Evolutionary conservation across 2,329 filamentous ascomycete species (phyloP), one percentile per base, ranked within the genome.

Genomic region (Apiospora arundinis): DNA sequence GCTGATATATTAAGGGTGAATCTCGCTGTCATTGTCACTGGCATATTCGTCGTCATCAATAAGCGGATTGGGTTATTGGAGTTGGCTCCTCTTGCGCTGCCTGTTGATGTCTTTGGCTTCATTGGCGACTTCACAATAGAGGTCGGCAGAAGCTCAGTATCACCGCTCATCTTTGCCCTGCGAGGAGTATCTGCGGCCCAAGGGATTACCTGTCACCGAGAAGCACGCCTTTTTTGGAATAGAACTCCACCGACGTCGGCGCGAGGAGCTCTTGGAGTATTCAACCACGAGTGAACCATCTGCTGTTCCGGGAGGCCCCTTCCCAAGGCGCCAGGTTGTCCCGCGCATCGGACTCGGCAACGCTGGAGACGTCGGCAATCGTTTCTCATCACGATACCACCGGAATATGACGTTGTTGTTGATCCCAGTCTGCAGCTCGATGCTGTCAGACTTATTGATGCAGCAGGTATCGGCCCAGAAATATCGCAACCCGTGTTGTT

Each of bases 341-440:
- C 16, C 28, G 52, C 52, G 52, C 18, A 37, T 40, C 28, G 16
- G 7, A n/a, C 1, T 37, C 28, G 16, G 52, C 18, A 60, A 9
- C 65, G n/a, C 9, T 28, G 8, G 71, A 75, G 25, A 76, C 71
- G 28, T 75, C 70, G 6, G 68, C 69, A 9, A 75, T 70, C 5
- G 49, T 32, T 44, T 68, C 18, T 70, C 67, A 67, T 73, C 66
- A 16, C 44, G 48, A 63, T 75, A 75, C 70, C 72, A 75, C 6
- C 69, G 69, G 37, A 74, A 75, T 70, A 75, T 75, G 37, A 11
- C 32, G 52, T 40, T 40, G 37, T 23, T 63, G 21, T 73, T 74
- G 11, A 75, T 75, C 14, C 63, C 46, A 23, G n/a, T 42, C 21
- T 45, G 28, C 2, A 70, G 63, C 69, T 70, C 63, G 45, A 42